Evolutionary conservation across 2,329 filamentous ascomycete genomes (phyloP).

Genomic region (Fusarium fracticaudum): DNA sequence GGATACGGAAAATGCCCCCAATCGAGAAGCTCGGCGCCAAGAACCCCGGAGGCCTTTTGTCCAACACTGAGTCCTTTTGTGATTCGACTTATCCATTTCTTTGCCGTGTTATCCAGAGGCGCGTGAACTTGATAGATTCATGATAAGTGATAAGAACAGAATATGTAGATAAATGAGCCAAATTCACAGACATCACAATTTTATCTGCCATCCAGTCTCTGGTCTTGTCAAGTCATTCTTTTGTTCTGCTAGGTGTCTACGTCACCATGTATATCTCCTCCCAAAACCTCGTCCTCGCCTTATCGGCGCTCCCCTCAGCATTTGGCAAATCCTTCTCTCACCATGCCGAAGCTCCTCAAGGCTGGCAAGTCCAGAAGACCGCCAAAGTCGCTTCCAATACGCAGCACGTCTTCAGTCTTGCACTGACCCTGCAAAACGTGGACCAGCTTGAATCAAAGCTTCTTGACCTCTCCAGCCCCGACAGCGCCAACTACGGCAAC

Average conservation of each 20-base stretch:
- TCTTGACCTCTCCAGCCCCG: slow-evolving; percentile 24
- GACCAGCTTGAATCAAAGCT: slow-evolving; percentile 28
- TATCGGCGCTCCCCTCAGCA: slow-evolving; percentile 1
- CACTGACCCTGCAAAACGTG: slow-evolving; percentile 22
- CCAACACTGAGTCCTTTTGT: neutral
- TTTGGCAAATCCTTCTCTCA: slow-evolving; percentile 20
- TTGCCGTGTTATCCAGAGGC: slow-evolving; percentile 27
- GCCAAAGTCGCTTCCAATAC: neutral
- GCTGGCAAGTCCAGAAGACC: slow-evolving; percentile 8
- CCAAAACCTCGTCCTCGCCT: neutral
- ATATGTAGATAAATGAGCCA: slow-evolving; percentile 2
- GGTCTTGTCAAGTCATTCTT: neutral
- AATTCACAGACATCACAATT: neutral
- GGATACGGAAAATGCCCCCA: slow-evolving; percentile 8
- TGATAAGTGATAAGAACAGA: neutral
- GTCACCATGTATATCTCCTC: slow-evolving; percentile 18
- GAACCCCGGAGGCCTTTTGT: slow-evolving; percentile 21
- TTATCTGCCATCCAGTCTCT: neutral
- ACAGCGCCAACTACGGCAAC: slow-evolving; percentile 22
- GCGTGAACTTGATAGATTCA: neutral
- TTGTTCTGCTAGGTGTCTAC: neutral
- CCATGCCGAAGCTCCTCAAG: neutral
- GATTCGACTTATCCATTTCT: neutral
- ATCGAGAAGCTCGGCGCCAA: slow-evolving; percentile 22
- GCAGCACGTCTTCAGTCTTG: slow-evolving; percentile 27